Percentiles rank a stretch among this genome's conserved stretches.
phyloP scores from a whole-genome alignment of 2,329 filamentous ascomycete genomes.

The Amylocarpus encephaloides region DNA sequence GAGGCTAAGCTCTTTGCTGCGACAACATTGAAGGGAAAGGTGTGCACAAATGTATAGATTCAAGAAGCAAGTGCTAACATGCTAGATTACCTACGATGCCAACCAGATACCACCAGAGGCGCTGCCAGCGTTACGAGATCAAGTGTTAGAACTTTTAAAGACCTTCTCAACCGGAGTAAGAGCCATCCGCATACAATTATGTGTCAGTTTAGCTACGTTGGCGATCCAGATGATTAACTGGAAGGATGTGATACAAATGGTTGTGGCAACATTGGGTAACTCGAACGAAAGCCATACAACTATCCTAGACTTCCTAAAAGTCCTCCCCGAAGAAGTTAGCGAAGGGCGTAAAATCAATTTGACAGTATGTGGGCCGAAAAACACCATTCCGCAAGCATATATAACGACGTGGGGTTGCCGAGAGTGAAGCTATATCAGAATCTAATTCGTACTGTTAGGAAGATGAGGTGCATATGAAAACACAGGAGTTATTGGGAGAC shows the following conservation, averaged over 20 bases:
- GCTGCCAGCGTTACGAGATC: constrained; percentile 71
- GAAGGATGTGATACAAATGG: constrained; percentile 83
- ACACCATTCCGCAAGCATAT: constrained; percentile 38
- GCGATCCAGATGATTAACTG: constrained; percentile 94
- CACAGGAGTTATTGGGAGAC: constrained; percentile 80
- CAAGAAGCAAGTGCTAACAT: constrained; percentile 17
- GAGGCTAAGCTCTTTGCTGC: constrained; percentile 93
- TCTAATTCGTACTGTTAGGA: constrained; percentile 63
- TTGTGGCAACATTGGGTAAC: constrained; percentile 71
- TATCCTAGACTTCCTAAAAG: constrained; percentile 91
- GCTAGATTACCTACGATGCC: constrained; percentile 91
- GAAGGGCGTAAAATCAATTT: constrained; percentile 99
- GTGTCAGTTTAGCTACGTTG: constrained; percentile 87
- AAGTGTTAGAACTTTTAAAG: constrained; percentile 75
- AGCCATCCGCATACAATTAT: constrained; percentile 82
- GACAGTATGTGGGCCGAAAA: constrained; percentile 78
- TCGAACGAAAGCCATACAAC: constrained; percentile 75
- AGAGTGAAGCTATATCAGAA: constrained; percentile 33
- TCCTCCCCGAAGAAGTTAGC: constrained; percentile 96
- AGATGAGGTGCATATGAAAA: constrained; percentile 84
- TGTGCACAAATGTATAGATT: constrained; percentile 37
- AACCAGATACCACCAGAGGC: constrained; percentile 76
- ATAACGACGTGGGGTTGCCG: constrained; percentile 32
- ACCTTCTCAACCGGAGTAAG: constrained; percentile 77
- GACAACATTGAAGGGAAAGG: constrained; percentile 96